Evolutionary conservation across 208 protist species (phyloP), one percentile per base, ranked within the genome.

Genomic region (Phytomonas sp.): DNA sequence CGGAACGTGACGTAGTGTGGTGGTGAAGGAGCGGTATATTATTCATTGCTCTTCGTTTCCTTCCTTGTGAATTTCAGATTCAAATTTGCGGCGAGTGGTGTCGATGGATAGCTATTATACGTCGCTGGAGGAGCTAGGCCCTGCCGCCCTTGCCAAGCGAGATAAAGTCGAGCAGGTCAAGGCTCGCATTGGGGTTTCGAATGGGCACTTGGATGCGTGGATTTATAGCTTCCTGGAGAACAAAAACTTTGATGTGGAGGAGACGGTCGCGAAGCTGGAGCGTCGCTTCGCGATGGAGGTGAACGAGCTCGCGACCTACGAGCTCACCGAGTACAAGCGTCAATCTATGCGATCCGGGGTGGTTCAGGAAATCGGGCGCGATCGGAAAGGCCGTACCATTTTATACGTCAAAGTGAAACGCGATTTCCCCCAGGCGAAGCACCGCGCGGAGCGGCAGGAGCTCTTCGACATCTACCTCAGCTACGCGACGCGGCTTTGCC

Each of bases 161-260:
- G 84, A 90, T 28, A 74, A 89, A 68, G 72, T 94, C n/a, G 86
- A 94, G n/a, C 78, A 87, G 68, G 79, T 94, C 63, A 90, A 89
- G 70, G 56, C 64, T 15, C 77, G 80, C 37, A 68, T 94, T 34
- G 80, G 79, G 61, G 86, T 94, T 56, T 60, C 33, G 13, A 80
- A 91, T 77, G 72, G 79, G 62, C 83, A 91, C 63, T 91, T 92
- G 30, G 86, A 92, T 66, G 77, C 77, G 60, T 93, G 87, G 84
- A 76, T 93, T 0, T 93, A 93, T 66, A 78, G 82, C 11, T 93
- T 93, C 51, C 71, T 93, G 9, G 84, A 90, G 66, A 93, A 93
- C 68, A 93, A 93, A 61, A 88, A 93, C 56, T 93, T 88, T 51
- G 68, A 87, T 56, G 70, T 92, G 23, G 72, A 85, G 8, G 83